These are phyloP conservation scores for Chrysosporium queenslandicum DNA, from an alignment of 2,329 filamentous ascomycete species.

Conservation along the genomic window DNA sequence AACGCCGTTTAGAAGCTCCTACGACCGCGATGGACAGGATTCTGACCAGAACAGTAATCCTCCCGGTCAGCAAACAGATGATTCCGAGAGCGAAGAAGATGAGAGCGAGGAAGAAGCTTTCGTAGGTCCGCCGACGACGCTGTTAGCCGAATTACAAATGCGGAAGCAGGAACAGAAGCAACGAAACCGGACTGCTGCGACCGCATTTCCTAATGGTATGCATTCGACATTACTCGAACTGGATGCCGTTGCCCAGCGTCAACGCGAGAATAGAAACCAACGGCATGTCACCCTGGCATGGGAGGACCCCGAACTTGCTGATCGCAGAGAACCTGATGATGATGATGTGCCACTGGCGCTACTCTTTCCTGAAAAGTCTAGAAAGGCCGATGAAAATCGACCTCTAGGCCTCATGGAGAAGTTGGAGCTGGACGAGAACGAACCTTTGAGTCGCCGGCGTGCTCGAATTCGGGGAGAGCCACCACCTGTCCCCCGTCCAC, in stretches of 20 bases:
- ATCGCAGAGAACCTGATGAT: conserved; percentile 47
- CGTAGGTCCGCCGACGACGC: conserved; percentile 70
- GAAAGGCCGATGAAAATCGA: conserved; percentile 25
- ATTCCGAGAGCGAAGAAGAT: conserved; percentile 20
- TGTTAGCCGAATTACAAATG: conserved; percentile 83
- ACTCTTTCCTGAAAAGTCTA: conserved; percentile 50
- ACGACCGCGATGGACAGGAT: conserved; percentile 15
- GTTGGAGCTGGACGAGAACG: conserved; percentile 81
- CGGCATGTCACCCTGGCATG: conserved; percentile 80
- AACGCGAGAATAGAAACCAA: conserved; percentile 61
- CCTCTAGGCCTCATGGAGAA: conserved; percentile 49
- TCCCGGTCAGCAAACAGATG: conserved; percentile 17
- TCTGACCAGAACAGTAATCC: background rate
- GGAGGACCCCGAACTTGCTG: conserved; percentile 51
- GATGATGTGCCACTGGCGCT: conserved; percentile 83
- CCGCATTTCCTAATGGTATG: conserved; percentile 62
- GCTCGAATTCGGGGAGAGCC: conserved; percentile 60
- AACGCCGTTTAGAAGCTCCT: conserved; percentile 15
- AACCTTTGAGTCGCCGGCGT: conserved; percentile 69
- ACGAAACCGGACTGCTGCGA: conserved; percentile 60
- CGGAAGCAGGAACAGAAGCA: conserved; percentile 81
- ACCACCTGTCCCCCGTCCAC: conserved; percentile 21
- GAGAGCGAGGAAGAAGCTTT: conserved; percentile 38
- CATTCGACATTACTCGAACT: conserved; percentile 83
- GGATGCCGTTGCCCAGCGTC: conserved; percentile 78